Evolutionary conservation across 352 stramenopile genomes (phyloP), one percentile per base, ranked within the genome.

Genomic region (Globisporangium carolinianum): DNA sequence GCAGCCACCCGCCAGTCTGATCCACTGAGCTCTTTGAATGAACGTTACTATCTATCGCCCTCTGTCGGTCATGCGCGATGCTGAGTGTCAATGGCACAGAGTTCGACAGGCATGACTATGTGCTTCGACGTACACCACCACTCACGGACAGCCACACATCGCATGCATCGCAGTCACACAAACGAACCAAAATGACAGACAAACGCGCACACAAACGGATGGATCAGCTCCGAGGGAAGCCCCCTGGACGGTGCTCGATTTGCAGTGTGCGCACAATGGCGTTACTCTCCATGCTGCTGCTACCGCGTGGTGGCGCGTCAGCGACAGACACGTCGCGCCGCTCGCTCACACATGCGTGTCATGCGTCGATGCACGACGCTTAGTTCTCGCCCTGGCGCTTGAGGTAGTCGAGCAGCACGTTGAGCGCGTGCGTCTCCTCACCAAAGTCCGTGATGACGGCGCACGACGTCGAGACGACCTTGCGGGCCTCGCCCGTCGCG

Each of bases 381-480:
- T 91, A 95, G 79, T 91, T 92, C 69, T 93, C 86, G 66, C 83
- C 83, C 73, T 92, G 86, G 67, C 83, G 98, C 88, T 99, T 98
- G 64, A 99, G 90, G 87, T 99, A 99, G 73, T 99, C 94, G 61
- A 99, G 84, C 49, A 99, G 90, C 55, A 99, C 91, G 66, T 97
- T 97, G 55, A 99, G 86, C 52, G 96, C 97, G 75, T 97, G 89
- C 47, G 92, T 98, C 73, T 99, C 97, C 86, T 99, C 97, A 77
- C 98, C 98, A 69, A 99, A 99, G 77, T 99, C 97, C 52, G 97
- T 99, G 71, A 99, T 97, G 65, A 99, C 97, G 61, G 95, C 95
- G 75, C 92, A 98, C 59, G 95, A 99, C 55, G 95, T 99, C 53
- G 94, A 97, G 38, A 99, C 97, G 56, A 98, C 97, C 93, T 99